These are phyloP conservation scores for Phyllostachys edulis DNA, from an alignment of 176 grass and related monocot species.

Conservation along the genomic window DNA sequence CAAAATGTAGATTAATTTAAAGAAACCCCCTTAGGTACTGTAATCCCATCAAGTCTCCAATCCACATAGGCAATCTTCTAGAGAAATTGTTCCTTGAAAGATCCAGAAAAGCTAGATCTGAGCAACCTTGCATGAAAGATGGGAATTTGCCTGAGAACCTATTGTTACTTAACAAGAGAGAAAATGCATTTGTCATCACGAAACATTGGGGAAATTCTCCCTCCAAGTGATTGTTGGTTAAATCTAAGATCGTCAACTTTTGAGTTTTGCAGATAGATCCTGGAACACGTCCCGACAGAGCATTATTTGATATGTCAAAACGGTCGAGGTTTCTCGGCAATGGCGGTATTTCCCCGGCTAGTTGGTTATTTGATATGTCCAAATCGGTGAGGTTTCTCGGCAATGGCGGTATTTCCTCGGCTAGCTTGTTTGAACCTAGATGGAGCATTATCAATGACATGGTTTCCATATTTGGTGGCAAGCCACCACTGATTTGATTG, in stretches of 20 bases:
- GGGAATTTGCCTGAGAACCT: no score
- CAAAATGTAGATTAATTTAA: no score
- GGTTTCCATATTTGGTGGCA: conserved; percentile 6
- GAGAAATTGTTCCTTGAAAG: background rate
- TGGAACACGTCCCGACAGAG: background rate
- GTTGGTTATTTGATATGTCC: background rate
- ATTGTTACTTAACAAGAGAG: no score
- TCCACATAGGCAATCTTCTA: background rate
- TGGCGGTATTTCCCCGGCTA: background rate
- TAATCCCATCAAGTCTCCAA: no score
- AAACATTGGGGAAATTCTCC: no score
- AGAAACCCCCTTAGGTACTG: no score
- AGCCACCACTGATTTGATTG: background rate
- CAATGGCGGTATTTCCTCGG: background rate
- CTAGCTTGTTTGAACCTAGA: background rate
- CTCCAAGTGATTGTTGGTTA: no score
- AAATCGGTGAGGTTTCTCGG: background rate
- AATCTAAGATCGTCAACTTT: rapidly evolving
- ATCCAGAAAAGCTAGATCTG: no score
- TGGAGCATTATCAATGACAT: background rate
- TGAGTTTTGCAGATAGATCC: no score
- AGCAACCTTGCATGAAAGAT: no score
- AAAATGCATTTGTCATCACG: no score
- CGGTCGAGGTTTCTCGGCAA: background rate
- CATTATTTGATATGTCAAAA: background rate